Evolutionary conservation across 2,329 filamentous ascomycete species (phyloP).

Genomic region (Diplocarpon mali): DNA sequence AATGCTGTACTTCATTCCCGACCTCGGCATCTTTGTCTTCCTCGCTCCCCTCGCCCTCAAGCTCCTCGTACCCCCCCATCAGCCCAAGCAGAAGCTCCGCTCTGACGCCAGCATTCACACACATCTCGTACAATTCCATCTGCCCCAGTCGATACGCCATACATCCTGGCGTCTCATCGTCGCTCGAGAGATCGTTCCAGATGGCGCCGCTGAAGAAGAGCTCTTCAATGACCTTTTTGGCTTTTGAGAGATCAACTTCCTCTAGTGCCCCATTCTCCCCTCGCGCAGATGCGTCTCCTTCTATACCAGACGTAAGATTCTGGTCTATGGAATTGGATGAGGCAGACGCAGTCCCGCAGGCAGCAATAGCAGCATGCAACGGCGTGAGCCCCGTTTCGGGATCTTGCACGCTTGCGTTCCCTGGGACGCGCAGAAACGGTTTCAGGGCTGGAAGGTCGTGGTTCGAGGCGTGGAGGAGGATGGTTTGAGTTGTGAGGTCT

Average conservation of each 20-base stretch:
- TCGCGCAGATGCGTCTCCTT: too few species aligned
- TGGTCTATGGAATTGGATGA: too few species aligned
- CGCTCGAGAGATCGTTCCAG: constrained; percentile 88
- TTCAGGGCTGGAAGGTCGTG: constrained; percentile 35
- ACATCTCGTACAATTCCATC: constrained; percentile 62
- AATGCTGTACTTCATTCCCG: not conserved
- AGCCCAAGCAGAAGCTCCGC: constrained; percentile 79
- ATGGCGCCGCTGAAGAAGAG: constrained; percentile 83
- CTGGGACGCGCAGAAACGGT: constrained; percentile 24
- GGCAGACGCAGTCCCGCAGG: constrained; percentile 38
- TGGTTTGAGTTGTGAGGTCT: constrained; percentile 36
- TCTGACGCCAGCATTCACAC: constrained; percentile 81
- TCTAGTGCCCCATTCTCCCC: constrained; percentile 28
- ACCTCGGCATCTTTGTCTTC: constrained; percentile 26
- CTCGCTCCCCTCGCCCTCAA: constrained; percentile 41
- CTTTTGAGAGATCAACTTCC: constrained; percentile 40
- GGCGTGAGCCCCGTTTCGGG: constrained; percentile 76
- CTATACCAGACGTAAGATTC: too few species aligned
- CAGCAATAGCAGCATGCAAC: constrained; percentile 81
- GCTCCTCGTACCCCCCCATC: constrained; percentile 68
- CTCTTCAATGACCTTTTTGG: constrained; percentile 57
- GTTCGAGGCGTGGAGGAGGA: constrained; percentile 54
- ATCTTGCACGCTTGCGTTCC: constrained; percentile 68
- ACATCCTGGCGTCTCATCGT: constrained; percentile 86
- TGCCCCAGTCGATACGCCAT: constrained; percentile 62